Evolutionary conservation across 2,329 filamentous ascomycete genomes (phyloP).

Genomic region (Botrytis elliptica): DNA sequence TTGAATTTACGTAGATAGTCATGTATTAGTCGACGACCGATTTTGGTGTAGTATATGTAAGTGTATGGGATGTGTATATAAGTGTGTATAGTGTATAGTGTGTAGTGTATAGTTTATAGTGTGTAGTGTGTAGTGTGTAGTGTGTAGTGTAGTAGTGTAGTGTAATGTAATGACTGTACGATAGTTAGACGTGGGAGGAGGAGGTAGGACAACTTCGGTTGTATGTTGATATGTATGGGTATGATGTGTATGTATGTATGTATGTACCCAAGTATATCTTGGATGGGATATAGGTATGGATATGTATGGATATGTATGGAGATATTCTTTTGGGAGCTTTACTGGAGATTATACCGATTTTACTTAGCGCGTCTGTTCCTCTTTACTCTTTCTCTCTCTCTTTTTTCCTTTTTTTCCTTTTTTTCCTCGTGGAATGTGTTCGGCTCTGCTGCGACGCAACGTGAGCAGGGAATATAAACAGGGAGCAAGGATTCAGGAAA

Average conservation of each 20-base stretch:
- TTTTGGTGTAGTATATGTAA: neutral
- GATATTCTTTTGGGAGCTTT: neutral
- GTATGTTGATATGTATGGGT: neutral
- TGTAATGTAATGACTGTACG: neutral
- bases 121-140: neutral
- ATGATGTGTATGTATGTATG: neutral
- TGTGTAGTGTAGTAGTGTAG: neutral
- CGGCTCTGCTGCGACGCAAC: constrained; percentile 7
- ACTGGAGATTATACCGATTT: constrained; percentile 6
- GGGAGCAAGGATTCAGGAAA: constrained; percentile 1
- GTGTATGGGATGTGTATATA: neutral
- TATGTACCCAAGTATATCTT: neutral
- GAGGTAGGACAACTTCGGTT: neutral
- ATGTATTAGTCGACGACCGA: neutral
- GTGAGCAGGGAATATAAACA: neutral
- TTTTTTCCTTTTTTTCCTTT: neutral
- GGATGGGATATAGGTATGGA: neutral
- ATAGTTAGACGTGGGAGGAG: neutral
- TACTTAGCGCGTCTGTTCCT: constrained; percentile 13
- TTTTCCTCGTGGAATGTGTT: constrained; percentile 2
- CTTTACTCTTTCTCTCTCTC: neutral
- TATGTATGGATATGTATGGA: constrained; percentile 5
- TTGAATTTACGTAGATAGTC: neutral
- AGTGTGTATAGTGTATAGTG: neutral
- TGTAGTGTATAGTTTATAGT: no score